Base-by-base conservation (phyloP, 331 rosid genomes). In the Malus hybrid region DNA sequence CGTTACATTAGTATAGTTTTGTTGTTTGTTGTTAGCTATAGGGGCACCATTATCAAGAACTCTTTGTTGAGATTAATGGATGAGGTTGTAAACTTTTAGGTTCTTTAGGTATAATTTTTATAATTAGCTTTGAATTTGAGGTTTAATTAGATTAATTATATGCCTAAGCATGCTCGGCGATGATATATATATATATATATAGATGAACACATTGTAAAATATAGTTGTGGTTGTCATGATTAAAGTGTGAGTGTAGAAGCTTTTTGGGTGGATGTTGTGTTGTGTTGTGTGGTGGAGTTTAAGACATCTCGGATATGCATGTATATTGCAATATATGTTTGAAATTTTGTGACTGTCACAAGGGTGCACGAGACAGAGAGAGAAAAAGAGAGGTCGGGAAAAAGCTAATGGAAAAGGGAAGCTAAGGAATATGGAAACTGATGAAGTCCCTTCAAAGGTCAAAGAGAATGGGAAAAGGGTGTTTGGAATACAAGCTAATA, bases 191-290 rank as follows among this genome's bases (percentile, higher is more conserved):
- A 36, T 34, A 32, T 32, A 32, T 34, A 32, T 30, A 32, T 32
- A 32, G 5, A 32, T 39, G 12, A 16, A 15, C 57, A 57, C 22
- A 20, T 10, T 11, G 16, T 22, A n/a, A 10, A 39, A 48, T 42
- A 67, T 50, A 68, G 62, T 79, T 75, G 86, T 88, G 93, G 70
- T 74, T 60, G 88, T 88, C 89, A 91, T 91, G 90, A 91, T 91
- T 88, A 84, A 76, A 84, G 89, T 82, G 92, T 85, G 87, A 85
- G 68, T 73, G 67, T 58, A 30, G 55, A 73, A 84, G 85, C 87
- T 88, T 72, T 85, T 82, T 79, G 85, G 87, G 79, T 77, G 81
- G 29, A n/a, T 20, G 63, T 9, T 70, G 26, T 24, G 67, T 73
- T 73, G n/a, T 70, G 50, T 32, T 8, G 63, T 9, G 56, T 18